Evolutionary conservation across 768 basidiomycete genomes (phyloP).

Genomic region (Amanita molliuscula): DNA sequence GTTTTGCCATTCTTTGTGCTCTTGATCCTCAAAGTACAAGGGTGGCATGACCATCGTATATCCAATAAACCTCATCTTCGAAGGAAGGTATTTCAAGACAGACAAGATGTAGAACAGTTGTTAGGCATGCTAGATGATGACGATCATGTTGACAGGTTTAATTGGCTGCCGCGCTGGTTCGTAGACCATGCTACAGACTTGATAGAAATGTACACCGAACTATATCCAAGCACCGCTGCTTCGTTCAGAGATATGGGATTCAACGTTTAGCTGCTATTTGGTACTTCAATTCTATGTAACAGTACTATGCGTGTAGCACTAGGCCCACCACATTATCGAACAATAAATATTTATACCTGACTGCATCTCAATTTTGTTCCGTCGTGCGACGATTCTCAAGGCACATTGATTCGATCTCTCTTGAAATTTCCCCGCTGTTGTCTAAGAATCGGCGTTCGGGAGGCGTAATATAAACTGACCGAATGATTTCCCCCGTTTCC

Average conservation of each 20-base stretch:
- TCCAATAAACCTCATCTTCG: constrained; percentile 20
- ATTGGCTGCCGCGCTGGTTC: constrained; percentile 22
- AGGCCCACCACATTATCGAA: no score
- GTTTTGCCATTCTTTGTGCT: constrained; percentile 27
- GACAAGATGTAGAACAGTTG: constrained; percentile 29
- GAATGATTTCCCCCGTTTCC: no score
- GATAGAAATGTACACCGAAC: constrained; percentile 15
- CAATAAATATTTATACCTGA: no score
- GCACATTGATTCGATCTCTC: no score
- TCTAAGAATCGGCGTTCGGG: no score
- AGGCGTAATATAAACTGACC: no score
- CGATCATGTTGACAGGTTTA: constrained; percentile 12
- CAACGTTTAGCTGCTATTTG: not conserved
- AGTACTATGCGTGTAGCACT: no score
- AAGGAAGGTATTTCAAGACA: constrained; percentile 28
- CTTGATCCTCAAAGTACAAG: constrained; percentile 30
- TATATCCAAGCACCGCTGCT: constrained; percentile 10
- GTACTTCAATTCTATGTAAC: no score
- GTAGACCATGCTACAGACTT: constrained; percentile 15
- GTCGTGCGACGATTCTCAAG: no score
- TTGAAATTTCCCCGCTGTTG: no score
- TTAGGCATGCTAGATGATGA: constrained; percentile 24
- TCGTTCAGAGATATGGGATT: constrained; percentile 15
- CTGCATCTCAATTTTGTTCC: no score
- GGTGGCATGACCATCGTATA: constrained; percentile 29